Base-by-base conservation (phyloP, 2,329 filamentous ascomycete genomes). In the Tolypocladium guangdongense region DNA sequence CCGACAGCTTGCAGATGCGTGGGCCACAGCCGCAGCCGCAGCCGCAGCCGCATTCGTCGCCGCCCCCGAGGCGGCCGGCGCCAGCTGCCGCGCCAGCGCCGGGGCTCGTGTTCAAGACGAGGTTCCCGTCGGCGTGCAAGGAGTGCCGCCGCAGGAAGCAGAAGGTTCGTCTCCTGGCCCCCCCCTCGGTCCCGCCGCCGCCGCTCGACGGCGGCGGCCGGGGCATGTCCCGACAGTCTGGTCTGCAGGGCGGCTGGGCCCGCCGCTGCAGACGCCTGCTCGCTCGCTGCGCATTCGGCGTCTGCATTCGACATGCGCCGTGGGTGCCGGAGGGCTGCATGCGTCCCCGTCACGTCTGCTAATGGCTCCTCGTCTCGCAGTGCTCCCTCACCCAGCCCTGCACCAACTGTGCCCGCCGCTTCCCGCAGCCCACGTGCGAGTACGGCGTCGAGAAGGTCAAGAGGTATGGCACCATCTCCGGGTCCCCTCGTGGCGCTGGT, bases 301-400 rank as follows among this genome's bases (percentile, higher is more conserved):
- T 20, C n/a, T 35, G 6, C n/a, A 2, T 24, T 22, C 32, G 18
- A 7, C 46, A 32, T 32, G 14, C 7, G 43, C 27, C 43, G 20
- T 46, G 43, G 43, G 24, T 46, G 16, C 41, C 24, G 43, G 43
- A 32, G 24, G 43, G 46, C 52, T 57, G 51, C 57, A 38, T 22
- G 30, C 47, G 22, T 24, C 38, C 33, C 27, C 27, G 51, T 46
- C 16, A n/a, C 27, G 12, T 7, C 43, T 46, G 47, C 49, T 51
- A 12, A n/a, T 11, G 43, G 14, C 43, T 46, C 24, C 12, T 27
- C 7, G 33, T 20, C 14, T 36, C 55, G 38, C 56, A 80, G 77
- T 81, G 78, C 61, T 77, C 78, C 58, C 76, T 78, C 58, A 71
- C 73, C 30, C 75, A 77, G 33, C 78, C 78, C 16, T 80, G 78